Evolutionary conservation across 768 basidiomycete species (phyloP).

Genomic region (Phylloporus rhodoxanthus): DNA sequence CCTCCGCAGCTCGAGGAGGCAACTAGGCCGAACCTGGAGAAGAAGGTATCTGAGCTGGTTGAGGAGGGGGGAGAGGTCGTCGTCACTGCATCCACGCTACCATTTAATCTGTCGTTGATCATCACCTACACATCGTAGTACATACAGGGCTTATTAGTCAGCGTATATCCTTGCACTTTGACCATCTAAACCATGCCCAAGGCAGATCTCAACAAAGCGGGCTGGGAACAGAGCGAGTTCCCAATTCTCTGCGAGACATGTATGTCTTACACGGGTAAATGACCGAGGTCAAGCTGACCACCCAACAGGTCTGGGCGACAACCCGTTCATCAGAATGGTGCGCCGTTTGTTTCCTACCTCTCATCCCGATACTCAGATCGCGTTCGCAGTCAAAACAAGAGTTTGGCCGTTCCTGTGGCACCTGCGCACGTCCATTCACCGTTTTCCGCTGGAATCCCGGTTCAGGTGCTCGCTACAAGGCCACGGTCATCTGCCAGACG

Average conservation of each 20-base stretch:
- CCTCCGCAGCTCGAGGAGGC: slow-evolving; percentile 86
- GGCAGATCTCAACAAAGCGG: slow-evolving; percentile 91
- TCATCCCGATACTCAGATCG: neutral
- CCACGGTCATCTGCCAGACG: slow-evolving; percentile 95
- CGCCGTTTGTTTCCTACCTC: slow-evolving; percentile 17
- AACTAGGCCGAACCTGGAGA: slow-evolving; percentile 87
- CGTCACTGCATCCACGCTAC: slow-evolving; percentile 84
- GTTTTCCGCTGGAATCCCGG: slow-evolving; percentile 99
- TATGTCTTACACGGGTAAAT: slow-evolving; percentile 31
- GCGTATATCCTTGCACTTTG: slow-evolving; percentile 8
- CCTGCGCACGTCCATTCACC: slow-evolving; percentile 93
- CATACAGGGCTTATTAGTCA: slow-evolving; percentile 19
- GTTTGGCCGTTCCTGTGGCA: slow-evolving; percentile 93
- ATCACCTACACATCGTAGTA: slow-evolving; percentile 45
- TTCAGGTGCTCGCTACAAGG: slow-evolving; percentile 87
- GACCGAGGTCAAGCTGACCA: slow-evolving; percentile 3
- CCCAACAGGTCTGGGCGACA: slow-evolving; percentile 68
- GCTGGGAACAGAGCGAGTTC: slow-evolving; percentile 91
- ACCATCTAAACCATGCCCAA: slow-evolving; percentile 52
- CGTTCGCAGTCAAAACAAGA: slow-evolving; percentile 93
- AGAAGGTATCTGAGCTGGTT: slow-evolving; percentile 79
- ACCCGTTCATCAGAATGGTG: slow-evolving; percentile 95
- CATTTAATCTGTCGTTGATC: slow-evolving; percentile 74
- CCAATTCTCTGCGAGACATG: slow-evolving; percentile 94
- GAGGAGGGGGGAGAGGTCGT: slow-evolving; percentile 70